Base-by-base conservation (phyloP, 2,329 filamentous ascomycete species). In the Verticillium longisporum region DNA sequence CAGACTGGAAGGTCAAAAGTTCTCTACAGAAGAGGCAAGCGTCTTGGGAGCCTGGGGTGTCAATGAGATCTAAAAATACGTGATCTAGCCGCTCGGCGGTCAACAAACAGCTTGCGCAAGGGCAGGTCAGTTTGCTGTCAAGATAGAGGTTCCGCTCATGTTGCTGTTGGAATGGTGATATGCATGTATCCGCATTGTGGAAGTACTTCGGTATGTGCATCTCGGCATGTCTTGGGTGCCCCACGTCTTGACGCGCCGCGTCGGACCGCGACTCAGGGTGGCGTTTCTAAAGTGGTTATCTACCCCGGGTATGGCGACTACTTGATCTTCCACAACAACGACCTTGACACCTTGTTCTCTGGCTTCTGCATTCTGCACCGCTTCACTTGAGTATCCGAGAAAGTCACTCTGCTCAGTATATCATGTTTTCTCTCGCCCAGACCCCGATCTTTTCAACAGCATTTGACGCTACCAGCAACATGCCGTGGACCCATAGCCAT, bases 381-480 rank as follows among this genome's bases (percentile, higher is more conserved):
- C 45, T 4, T 21, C 45, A 4, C 14, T 10, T 21, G 33, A 18
- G 56, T 37, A 13, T 11, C 33, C 37, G 61, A 21, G 58, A 56
- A 53, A 62, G 60, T 31, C 45, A 53, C 26, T 53, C n/a, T 2
- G 18, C 18, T 21, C 18, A 10, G 18, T 26, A 7, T 18, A 72
- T 66, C 36, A 79, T 79, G 77, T 71, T 78, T 65, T 75, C 77
- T n/a, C 70, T 78, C 62, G 70, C 76, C 9, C 69, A 74, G 38
- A 67, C 76, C n/a, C 76, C 80, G 18, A 73, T 77, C 57, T 78
- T 81, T 68, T 74, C 75, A 18, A 53, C 45, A 21, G 18, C 45
- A 31, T 53, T 53, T 18, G 45, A 53, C 45, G 18, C n/a, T 18
- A 53, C 45, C 45, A 53, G 18, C 45, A 53, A 53, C 45, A 53